Base-by-base conservation (phyloP, 2,329 filamentous ascomycete genomes). In the Penicillium psychrosexuale region DNA sequence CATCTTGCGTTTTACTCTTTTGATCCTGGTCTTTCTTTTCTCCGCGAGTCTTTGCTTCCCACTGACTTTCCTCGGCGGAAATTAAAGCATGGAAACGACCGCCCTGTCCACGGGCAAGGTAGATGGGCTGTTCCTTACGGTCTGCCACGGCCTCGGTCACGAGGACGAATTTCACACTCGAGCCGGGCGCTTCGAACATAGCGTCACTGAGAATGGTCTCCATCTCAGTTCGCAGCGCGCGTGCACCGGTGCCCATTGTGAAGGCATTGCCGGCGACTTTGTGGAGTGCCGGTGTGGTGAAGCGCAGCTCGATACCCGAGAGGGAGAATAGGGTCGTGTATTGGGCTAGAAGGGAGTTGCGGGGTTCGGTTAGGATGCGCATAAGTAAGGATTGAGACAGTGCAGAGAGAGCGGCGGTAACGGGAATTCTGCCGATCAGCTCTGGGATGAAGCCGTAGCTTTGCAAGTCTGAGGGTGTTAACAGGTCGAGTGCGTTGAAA, bases 371-470 rank as follows among this genome's bases (percentile, higher is more conserved):
- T 37, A 99, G 81, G 58, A 99, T 94, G 49, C 92, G 86, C 49
- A 93, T 85, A 12, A 99, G 84, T 56, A 85, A 77, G 17, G 81
- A 75, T 59, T 84, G 79, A 51, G 83, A 82, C 0, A 99, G 80
- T 0, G 91, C 86, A 13, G 90, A 87, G 0, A 99, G 82, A 0
- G 94, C 90, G 57, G 91, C 91, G 46, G 91, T 88, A 55, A 96
- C 90, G 49, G 96, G 93, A 45, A 99, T 85, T 17, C 94, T 89
- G n/a, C 94, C 94, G 50, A 97, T 88, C n/a, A 97, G 80, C 74
- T 97, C 92, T 0, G 92, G 92, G 51, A 97, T 97, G 69, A 97
- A 90, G 13, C 92, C 93, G 67, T 91, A 97, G 40, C 82, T 83
- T 72, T 95, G 90, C 2, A 96, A 78, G 65, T 96, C 89, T 11